These are phyloP conservation scores for Thielaviopsis euricoi DNA, from an alignment of 2,329 filamentous ascomycete genomes.

Conservation along the genomic window DNA sequence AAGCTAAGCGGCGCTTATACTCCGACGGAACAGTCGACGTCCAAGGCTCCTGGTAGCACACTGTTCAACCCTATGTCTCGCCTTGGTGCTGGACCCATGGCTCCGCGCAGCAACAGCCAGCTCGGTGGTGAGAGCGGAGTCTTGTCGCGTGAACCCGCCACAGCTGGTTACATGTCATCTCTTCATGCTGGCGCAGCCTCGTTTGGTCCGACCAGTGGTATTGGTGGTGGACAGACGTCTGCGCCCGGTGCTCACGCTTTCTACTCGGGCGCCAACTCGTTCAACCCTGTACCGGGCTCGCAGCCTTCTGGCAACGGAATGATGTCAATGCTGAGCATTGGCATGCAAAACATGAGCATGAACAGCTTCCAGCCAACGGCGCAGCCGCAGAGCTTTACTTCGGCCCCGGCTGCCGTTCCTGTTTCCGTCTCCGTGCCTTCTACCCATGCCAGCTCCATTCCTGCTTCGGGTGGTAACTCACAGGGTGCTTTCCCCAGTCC, in stretches of 20 bases:
- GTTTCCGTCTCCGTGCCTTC: too few species aligned
- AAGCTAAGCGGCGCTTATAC: constrained; percentile 8
- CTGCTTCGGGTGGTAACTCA: neutral
- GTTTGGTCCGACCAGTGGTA: constrained; percentile 47
- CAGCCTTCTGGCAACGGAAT: constrained; percentile 5
- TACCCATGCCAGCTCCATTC: neutral
- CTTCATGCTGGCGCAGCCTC: constrained; percentile 66
- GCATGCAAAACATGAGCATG: constrained; percentile 35
- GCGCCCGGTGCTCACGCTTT: constrained; percentile 18
- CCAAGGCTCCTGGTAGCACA: neutral
- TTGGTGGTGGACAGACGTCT: constrained; percentile 8
- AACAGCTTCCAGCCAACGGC: constrained; percentile 24
- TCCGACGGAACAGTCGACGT: neutral
- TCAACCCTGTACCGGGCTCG: constrained; percentile 16
- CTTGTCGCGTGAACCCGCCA: constrained; percentile 2
- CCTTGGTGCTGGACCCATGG: constrained; percentile 1
- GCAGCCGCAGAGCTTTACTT: neutral
- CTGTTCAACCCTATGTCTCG: constrained; percentile 9
- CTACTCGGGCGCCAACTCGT: constrained; percentile 18
- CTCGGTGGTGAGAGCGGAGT: constrained; percentile 2
- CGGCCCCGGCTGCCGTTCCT: neutral
- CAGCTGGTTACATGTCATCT: constrained; percentile 18
- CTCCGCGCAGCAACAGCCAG: constrained; percentile 4
- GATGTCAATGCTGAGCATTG: constrained; percentile 47
- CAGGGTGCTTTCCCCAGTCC: constrained; percentile 8